A percentile compares a stretch with the other conserved stretches of the same genome.
Conservation (phyloP, 164 flowering plant genomes). For the Stephania japonica region DNA sequence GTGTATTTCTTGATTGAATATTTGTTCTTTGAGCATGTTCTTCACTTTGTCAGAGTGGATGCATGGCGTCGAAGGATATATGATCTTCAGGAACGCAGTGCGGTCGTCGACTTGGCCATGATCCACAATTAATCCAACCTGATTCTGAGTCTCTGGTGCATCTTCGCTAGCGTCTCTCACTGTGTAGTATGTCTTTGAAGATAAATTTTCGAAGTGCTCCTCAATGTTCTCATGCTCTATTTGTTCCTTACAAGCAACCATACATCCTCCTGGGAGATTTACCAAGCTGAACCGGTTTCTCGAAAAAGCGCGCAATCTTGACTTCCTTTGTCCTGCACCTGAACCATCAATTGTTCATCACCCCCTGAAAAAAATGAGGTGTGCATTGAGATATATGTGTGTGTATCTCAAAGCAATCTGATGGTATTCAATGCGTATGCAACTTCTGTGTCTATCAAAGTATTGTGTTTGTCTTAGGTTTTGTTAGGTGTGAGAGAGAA, state of each 20-base stretch:
- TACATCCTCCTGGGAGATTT: slow-evolving; percentile 94
- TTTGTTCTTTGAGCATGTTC: slow-evolving; percentile 66
- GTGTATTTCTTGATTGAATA: no score
- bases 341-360: slow-evolving; percentile 99
- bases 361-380: slow-evolving; percentile 68
- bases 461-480: no score
- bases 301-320: slow-evolving; percentile 78
- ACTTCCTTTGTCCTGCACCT: slow-evolving; percentile 72
- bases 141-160: slow-evolving; percentile 69
- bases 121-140: slow-evolving; percentile 86
- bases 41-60: slow-evolving; percentile 92
- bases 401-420: no score
- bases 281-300: slow-evolving; percentile 86
- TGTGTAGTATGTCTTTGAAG: slow-evolving; percentile 55
- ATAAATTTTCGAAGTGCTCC: no score
- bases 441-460: no score
- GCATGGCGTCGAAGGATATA: slow-evolving; percentile 91
- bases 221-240: slow-evolving; percentile 46
- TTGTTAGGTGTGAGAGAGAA: no score
- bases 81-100: slow-evolving; percentile 86
- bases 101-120: slow-evolving; percentile 89
- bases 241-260: slow-evolving; percentile 53
- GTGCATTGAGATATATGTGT: no score
- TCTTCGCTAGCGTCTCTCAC: slow-evolving; percentile 67
- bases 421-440: no score